These are phyloP conservation scores for Cladophialophora bantiana DNA, from an alignment of 2,329 filamentous ascomycete species.

Conservation along the genomic window DNA sequence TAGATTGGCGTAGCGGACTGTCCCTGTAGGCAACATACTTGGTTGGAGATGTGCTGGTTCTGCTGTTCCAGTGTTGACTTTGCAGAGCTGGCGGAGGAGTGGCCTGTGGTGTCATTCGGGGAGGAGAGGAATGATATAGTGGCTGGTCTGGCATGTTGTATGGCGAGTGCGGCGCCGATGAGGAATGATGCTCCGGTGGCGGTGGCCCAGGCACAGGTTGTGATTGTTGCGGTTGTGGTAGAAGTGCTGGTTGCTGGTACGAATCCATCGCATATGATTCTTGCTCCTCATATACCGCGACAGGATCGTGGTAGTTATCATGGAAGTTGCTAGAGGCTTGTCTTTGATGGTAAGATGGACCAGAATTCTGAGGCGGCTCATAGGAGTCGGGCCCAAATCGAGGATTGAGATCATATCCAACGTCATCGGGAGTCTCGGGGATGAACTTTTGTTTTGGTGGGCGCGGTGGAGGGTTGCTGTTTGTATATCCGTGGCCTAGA, in stretches of 20 bases:
- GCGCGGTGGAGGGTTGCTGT: constrained; percentile 28
- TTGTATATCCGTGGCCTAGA: constrained; percentile 19
- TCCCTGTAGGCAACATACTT: constrained; percentile 41
- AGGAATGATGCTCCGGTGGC: background rate
- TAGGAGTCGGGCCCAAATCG: constrained; percentile 31
- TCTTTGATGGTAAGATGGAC: constrained; percentile 18
- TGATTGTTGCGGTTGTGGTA: constrained; percentile 56
- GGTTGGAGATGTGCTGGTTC: constrained; percentile 36
- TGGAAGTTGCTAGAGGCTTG: constrained; percentile 23
- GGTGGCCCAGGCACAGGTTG: constrained; percentile 51
- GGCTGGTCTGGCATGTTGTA: constrained; percentile 13
- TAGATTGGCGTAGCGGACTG: constrained; percentile 43
- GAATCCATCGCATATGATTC: constrained; percentile 11
- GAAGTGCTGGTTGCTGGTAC: constrained; percentile 54
- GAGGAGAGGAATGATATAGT: constrained; percentile 32
- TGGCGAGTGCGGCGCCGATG: constrained; percentile 19
- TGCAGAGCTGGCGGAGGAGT: constrained; percentile 22
- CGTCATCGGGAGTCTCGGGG: constrained; percentile 36
- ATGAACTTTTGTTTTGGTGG: constrained; percentile 36
- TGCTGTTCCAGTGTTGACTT: constrained; percentile 30
- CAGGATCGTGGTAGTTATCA: constrained; percentile 11
- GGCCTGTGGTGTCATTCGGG: constrained; percentile 20
- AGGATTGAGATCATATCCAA: constrained; percentile 32
- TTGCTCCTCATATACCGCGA: constrained; percentile 2
- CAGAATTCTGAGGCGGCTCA: constrained; percentile 11